Evolutionary conservation across 371 early-diverging fungal species (phyloP).

Genomic region (Parasitella parasitica): DNA sequence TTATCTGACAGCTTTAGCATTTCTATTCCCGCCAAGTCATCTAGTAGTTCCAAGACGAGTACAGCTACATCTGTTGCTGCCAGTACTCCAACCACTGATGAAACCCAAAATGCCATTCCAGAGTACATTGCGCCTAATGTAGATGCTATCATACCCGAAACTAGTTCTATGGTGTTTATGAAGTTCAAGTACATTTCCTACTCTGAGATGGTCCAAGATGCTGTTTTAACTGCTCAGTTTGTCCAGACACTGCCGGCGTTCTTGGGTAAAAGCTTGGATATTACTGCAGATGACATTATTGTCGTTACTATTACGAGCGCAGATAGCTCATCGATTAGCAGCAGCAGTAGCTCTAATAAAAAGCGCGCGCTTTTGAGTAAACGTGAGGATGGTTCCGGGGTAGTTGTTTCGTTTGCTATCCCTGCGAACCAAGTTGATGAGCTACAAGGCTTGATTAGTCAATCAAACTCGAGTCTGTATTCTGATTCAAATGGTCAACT

Average conservation of each 20-base stretch:
- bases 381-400: constrained; percentile 4
- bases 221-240: constrained; percentile 46
- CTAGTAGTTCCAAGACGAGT: constrained; percentile 2
- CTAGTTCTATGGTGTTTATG: constrained; percentile 35
- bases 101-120: constrained; percentile 17
- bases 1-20: constrained; percentile 29
- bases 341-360: background rate
- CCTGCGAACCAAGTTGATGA: constrained; percentile 22
- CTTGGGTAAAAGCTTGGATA: constrained; percentile 26
- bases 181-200: constrained; percentile 47
- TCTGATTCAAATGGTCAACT: constrained; percentile 39
- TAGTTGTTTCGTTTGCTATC: constrained; percentile 45
- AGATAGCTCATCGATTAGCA: background rate
- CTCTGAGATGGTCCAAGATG: constrained; percentile 44
- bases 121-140: constrained; percentile 50
- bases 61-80: background rate
- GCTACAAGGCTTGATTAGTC: constrained; percentile 23
- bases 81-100: background rate
- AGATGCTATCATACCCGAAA: constrained; percentile 44
- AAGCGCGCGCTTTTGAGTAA: constrained; percentile 5
- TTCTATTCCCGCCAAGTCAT: constrained; percentile 24
- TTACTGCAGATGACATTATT: constrained; percentile 44
- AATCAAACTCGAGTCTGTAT: constrained; percentile 33
- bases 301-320: constrained; percentile 46
- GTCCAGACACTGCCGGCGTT: constrained; percentile 40